Evolutionary conservation across 805 yeast genomes (phyloP), one percentile per base, ranked within the genome.

Genomic region (Zygosaccharomyces siamensis): DNA sequence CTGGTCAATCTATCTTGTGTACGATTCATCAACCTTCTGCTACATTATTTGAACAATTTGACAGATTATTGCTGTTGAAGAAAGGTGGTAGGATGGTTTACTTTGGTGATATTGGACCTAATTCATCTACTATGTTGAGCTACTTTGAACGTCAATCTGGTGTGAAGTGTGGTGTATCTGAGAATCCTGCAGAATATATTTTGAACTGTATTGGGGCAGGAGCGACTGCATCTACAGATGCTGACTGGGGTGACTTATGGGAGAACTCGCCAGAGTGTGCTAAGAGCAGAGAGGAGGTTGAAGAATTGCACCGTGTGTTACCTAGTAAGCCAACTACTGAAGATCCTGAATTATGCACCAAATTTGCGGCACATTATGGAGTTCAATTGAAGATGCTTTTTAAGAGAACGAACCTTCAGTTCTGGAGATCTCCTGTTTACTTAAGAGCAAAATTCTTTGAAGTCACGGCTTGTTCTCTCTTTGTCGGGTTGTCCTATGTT

Each of bases 21-120:
- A 83, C 89, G 23, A 84, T 83, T 57, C 89, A 83, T 66, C 89
- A 83, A 68, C 89, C 89, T 52, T 83, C 88, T 14, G 87, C 89
- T 33, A 73, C 81, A 26, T 68, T 83, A 60, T 76, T 83, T 63
- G 79, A 80, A 61, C 81, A 81, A 61, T 83, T 83, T 57, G 89
- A 83, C 57, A 76, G 88, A 50, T 70, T 83, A 50, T 68, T 84
- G 56, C 76, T 86, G 57, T 72, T 86, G 62, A 81, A 81, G 56
- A 79, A 75, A 54, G 95, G 95, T 64, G 95, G 95, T 55, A 72
- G 75, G 60, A 86, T 90, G 54, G 92, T 84, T 28, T 86, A 86
- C 67, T 86, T 84, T 63, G 95, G 95, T 58, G 89, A 84, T 54
- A 79, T 85, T 58, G 93, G 93, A 55, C 72, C 74, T 51, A 77